Evolutionary conservation across 768 basidiomycete genomes (phyloP), one percentile per base, ranked within the genome.

Genomic region (Xerocomus potaroensis): DNA sequence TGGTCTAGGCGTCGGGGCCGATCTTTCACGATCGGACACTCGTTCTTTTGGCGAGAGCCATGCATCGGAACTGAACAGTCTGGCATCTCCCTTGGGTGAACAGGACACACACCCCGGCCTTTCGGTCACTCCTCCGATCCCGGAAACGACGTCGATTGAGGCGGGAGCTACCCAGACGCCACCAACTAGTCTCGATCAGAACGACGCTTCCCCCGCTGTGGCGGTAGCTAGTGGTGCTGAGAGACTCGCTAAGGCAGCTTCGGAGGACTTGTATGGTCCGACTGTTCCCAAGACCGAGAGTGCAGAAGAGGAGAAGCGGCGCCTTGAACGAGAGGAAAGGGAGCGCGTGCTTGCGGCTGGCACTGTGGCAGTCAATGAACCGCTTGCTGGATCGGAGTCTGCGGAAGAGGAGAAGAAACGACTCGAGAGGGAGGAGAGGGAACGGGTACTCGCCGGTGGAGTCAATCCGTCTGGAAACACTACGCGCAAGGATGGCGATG

Each of bases 31-130:
- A 49, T 83, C 83, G 4, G 85, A 91, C 57, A 87, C 85, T 0
- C 78, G 78, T 47, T 89, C 85, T 65, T 92, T 92, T 59, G 90
- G 90, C 16, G 86, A 84, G 65, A 91, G 82, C 31, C 90, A 92
- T 57, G 86, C 84, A 0, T 73, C 68, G 29, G 90, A 91, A 66
- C 72, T 92, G 29, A 75, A 76, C 15, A 73, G 69, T 54, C 80
- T 89, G 42, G 66, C 67, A 40, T 60, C 73, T 11, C 60, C 62
- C 0, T 52, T 60, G 19, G 46, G 54, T 5, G 57, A 52, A 22
- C 50, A 57, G 21, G 41, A 54, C 30, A 55, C 51, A 38, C 66
- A 70, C 46, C 67, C 70, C 16, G 63, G 62, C 37, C 59, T 73
- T n/a, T 66, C 75, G 3, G 19, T 73, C 32, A 72, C 76, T 1